Percentiles rank a stretch among this genome's conserved stretches.
Evolutionary conservation across 257 asterid species (phyloP).

Genomic region (Mitragyna speciosa): DNA sequence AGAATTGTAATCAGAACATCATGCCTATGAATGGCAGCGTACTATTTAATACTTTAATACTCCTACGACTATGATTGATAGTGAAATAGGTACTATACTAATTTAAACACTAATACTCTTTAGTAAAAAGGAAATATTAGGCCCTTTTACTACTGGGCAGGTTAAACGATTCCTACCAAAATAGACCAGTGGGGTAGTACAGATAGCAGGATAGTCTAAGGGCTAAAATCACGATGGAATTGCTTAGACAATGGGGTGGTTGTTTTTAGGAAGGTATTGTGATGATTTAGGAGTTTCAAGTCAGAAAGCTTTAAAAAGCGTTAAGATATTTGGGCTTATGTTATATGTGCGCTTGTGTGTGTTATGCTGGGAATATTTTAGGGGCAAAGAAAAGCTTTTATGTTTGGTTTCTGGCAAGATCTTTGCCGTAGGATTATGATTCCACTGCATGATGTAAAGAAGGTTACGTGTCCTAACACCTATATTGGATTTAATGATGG

Average conservation of each 20-base stretch:
- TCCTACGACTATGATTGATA: not conserved
- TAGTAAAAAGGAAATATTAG: not conserved
- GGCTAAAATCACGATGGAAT: conserved; percentile 15
- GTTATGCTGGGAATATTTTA: conserved; percentile 15
- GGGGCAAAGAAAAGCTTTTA: conserved; percentile 4
- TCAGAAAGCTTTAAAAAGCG: conserved; percentile 31
- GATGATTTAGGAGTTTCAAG: conserved; percentile 15
- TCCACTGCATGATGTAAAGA: conserved; percentile 28
- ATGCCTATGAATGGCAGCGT: not conserved
- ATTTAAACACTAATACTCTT: not conserved
- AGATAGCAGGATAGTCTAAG: conserved; percentile 31
- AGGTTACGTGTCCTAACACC: conserved; percentile 50
- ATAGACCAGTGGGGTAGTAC: conserved; percentile 43
- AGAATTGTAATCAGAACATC: not conserved
- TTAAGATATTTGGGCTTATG: conserved; percentile 21
- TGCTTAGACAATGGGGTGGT: conserved; percentile 32
- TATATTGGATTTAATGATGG: conserved; percentile 29
- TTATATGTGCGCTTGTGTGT: conserved; percentile 16
- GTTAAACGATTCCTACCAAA: conserved; percentile 38
- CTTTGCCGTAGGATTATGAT: conserved; percentile 43
- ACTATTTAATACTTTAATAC: no score
- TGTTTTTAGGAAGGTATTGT: conserved; percentile 23
- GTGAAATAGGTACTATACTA: not conserved
- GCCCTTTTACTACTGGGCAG: not conserved
- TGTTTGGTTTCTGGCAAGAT: conserved; percentile 24